Percentiles rank a stretch among this genome's conserved stretches.
These are phyloP conservation scores for Mycosphaerella arachidis DNA, from an alignment of 2,329 filamentous ascomycete species.

Conservation along the genomic window DNA sequence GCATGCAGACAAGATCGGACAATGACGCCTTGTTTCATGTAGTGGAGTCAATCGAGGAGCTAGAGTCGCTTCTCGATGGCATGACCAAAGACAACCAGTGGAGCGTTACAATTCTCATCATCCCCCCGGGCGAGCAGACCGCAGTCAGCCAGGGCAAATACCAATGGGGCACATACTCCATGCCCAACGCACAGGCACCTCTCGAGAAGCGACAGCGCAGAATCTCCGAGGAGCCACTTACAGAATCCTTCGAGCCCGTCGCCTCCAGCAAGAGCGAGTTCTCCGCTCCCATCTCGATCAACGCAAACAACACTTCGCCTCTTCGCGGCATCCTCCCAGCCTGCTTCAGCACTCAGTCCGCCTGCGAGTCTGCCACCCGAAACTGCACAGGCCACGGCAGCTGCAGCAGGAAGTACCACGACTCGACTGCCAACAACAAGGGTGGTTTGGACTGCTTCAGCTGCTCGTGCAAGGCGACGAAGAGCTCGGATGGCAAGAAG, in stretches of 20 bases:
- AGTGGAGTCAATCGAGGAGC: constrained; percentile 14
- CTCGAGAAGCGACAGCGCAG: constrained; percentile 24
- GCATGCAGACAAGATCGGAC: neutral
- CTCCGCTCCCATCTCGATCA: constrained; percentile 30
- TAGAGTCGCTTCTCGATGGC: constrained; percentile 13
- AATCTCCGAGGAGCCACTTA: constrained; percentile 20
- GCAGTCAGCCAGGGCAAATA: constrained; percentile 17
- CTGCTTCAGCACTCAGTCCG: constrained; percentile 68
- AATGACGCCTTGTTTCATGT: constrained; percentile 20
- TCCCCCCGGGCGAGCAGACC: constrained; percentile 13
- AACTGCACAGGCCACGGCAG: constrained; percentile 78
- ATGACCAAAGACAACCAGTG: constrained; percentile 13
- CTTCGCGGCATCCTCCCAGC: constrained; percentile 57
- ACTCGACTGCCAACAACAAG: constrained; percentile 26
- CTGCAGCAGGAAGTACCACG: constrained; percentile 65
- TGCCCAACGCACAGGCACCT: constrained; percentile 21
- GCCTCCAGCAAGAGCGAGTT: constrained; percentile 16
- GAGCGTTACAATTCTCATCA: constrained; percentile 24
- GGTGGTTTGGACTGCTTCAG: constrained; percentile 60
- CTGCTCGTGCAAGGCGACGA: constrained; percentile 68
- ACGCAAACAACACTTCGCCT: constrained; percentile 37
- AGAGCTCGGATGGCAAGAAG: constrained; percentile 51
- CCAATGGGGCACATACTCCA: constrained; percentile 32
- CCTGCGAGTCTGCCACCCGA: constrained; percentile 66
- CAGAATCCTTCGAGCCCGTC: constrained; percentile 22